Evolutionary conservation across 75 land plant species (phyloP).

Genomic region (Cryptomeria japonica): DNA sequence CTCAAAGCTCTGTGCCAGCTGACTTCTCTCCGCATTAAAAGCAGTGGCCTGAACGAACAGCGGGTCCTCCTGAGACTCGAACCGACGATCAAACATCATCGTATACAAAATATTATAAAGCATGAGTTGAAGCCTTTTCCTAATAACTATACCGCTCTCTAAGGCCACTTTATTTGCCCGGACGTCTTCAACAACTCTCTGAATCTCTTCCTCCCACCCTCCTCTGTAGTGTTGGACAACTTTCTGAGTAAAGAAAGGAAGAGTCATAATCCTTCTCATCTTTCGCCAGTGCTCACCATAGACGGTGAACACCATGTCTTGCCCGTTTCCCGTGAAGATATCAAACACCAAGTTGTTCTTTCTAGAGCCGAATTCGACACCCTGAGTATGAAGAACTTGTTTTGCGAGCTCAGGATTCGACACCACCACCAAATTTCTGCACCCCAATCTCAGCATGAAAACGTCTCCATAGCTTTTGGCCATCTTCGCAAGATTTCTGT

Average conservation of each 20-base stretch:
- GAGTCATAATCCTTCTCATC: slow-evolving; percentile 53
- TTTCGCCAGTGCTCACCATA: slow-evolving; percentile 51
- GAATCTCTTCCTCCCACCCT: slow-evolving; percentile 40
- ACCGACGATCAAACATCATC: slow-evolving; percentile 45
- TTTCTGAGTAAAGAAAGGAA: slow-evolving; percentile 50
- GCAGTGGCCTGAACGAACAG: slow-evolving; percentile 21
- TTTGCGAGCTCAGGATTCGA: slow-evolving; percentile 40
- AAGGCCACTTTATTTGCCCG: slow-evolving; percentile 12
- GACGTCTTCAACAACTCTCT: slow-evolving; percentile 24
- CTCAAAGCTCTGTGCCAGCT: slow-evolving; percentile 48
- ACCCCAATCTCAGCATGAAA: slow-evolving; percentile 40
- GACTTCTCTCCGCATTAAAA: slow-evolving; percentile 40
- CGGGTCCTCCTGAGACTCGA: slow-evolving; percentile 39
- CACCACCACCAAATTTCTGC: slow-evolving; percentile 34
- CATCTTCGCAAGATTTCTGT: slow-evolving; percentile 30
- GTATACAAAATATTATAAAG: slow-evolving; percentile 41
- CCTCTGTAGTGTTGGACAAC: slow-evolving; percentile 32
- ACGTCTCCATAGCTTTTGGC: slow-evolving; percentile 43
- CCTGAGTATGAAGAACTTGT: slow-evolving; percentile 48
- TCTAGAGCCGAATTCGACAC: slow-evolving; percentile 42
- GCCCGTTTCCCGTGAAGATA: slow-evolving; percentile 49
- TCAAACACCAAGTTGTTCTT: slow-evolving; percentile 42
- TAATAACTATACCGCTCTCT: slow-evolving; percentile 26
- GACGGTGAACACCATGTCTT: slow-evolving; percentile 49
- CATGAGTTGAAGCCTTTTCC: slow-evolving; percentile 41